Base-by-base conservation (phyloP, 2,329 filamentous ascomycete genomes). In the Samsoniella hepiali region DNA sequence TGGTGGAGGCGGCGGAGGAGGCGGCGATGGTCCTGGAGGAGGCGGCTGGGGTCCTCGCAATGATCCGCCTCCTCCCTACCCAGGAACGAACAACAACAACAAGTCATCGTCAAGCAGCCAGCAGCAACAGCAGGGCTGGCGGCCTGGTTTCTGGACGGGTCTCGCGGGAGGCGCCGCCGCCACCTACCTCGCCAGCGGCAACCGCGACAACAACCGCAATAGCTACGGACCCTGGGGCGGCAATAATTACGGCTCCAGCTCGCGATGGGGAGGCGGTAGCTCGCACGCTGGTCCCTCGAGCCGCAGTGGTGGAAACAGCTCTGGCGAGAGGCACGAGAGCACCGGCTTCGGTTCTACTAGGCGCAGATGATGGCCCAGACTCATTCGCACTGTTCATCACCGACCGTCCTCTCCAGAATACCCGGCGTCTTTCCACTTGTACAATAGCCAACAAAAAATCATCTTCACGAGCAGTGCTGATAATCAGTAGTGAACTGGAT, bases 291-390 rank as follows among this genome's bases (percentile, higher is more conserved):
- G 72, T 68, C 68, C 74, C 67, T 74, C 72, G 65, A 72, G 74
- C 17, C 76, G 75, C 2, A 69, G 69, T 34, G 75, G 58, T 17
- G 58, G 76, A 13, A 76, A 75, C 49, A 76, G 75, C 49, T 77
- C 79, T 8, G 60, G 60, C 11, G 78, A 81, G 15, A 82, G 84
- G 60, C 82, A 89, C 69, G 84, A 89, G 68, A 90, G 87, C 69
- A 91, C 89, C 0, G 89, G 89, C 0, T 92, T 91, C 71, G 89
- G 89, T 9, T 88, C 86, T 9, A 91, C 89, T 0, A 84, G 79
- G 64, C 79, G 87, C 63, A 80, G 86, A 68, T 88, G 69, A 65
- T 29, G 38, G 38, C 38, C 7, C 38, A 5, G 13, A 11, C 13
- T 9, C 34, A 34, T 34, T 34, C 34, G 9, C 5, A 34, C 5